A percentile compares a stretch with the other conserved stretches of the same genome.
Conservation (phyloP, 306 rosid species). For the Lathyrus sativus region DNA sequence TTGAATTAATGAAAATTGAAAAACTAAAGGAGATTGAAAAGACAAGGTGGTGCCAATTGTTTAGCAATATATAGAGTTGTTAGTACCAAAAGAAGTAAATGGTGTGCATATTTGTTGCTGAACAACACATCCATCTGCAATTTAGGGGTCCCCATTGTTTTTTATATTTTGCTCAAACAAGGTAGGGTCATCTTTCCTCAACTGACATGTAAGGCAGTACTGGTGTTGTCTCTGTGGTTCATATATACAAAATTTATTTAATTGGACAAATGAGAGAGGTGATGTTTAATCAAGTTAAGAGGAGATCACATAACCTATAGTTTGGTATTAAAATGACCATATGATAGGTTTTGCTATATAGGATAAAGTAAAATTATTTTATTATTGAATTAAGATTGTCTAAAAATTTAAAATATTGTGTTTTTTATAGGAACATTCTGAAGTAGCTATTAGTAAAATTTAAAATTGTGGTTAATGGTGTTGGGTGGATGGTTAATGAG, state of each 20-base stretch:
- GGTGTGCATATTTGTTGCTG: conserved; percentile 49
- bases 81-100: conserved; percentile 44
- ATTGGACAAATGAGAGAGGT: not conserved
- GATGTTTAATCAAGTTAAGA: not conserved
- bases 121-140: conserved; percentile 51
- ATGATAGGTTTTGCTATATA: not conserved
- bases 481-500: no score
- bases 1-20: conserved; percentile 2
- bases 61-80: conserved; percentile 26
- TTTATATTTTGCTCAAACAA: conserved; percentile 14
- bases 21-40: conserved; percentile 39
- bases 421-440: no score
- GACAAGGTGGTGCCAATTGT: conserved; percentile 47
- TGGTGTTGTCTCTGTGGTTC: conserved; percentile 20
- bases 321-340: not conserved
- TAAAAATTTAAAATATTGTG: no score
- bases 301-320: not conserved
- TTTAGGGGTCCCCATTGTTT: conserved; percentile 45
- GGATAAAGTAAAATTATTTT: no score
- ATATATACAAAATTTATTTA: not conserved
- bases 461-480: no score
- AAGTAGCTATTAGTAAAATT: no score
- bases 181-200: conserved; percentile 29
- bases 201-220: conserved; percentile 35
- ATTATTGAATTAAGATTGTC: no score